Base-by-base conservation (phyloP, 2,329 filamentous ascomycete species). In the Neobulgaria alba region DNA sequence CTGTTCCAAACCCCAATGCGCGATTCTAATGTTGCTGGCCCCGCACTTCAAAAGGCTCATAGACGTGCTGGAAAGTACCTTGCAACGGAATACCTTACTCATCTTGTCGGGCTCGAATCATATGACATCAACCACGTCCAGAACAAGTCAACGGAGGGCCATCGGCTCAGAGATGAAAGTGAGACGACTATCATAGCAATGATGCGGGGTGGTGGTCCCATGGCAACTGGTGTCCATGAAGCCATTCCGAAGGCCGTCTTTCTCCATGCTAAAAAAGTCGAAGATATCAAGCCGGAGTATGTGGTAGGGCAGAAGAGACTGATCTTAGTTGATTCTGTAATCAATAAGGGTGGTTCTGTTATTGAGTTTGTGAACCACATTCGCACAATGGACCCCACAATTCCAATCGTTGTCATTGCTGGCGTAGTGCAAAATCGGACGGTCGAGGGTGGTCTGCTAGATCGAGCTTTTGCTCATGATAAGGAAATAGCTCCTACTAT, bases 131-230 rank as follows among this genome's bases (percentile, higher is more conserved):
- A 47, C 0, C 72, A 79, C 44, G 73, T 79, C 0, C 70, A 75
- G 44, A 70, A 67, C 3, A 45, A 65, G 21, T 4, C 45, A 1
- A 67, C 63, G 0, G 53, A 18, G 0, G 75, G 75, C 0, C 61
- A 71, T 50, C 65, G 60, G 5, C 60, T 81, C 2, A 42, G 32
- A 0, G 18, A 68, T 39, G 75, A 81, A 51, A 5, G 58, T 1
- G 39, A 60, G 7, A 80, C 73, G 0, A 42, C 64, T 1, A 78
- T 82, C 34, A 59, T 80, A 1, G 64, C 75, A 0, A 46, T 81
- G n/a, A 81, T 82, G 75, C 71, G 75, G 7, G 75, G 71, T 2
- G 77, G 76, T 7, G 75, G 79, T 46, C 65, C 75, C 0, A 75
- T 82, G 71, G 77, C 77, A 0, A 55, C 69, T 1, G 76, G 76